These are phyloP conservation scores for Verticillium tricorpus DNA, from an alignment of 2,329 filamentous ascomycete species.

Conservation along the genomic window DNA sequence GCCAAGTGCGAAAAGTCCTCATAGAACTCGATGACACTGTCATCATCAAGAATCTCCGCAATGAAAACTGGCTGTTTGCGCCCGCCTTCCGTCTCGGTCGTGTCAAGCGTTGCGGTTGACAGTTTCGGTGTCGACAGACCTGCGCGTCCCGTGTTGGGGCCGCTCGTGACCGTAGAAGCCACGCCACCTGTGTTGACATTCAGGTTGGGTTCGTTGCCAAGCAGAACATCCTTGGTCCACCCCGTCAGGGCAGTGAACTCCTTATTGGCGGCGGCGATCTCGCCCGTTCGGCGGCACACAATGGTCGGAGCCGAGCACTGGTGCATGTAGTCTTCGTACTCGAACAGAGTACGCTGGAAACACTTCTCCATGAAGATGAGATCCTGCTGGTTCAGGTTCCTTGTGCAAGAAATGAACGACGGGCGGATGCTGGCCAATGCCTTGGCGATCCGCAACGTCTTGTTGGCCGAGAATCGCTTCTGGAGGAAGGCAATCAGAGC, in stretches of 20 bases:
- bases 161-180: constrained; percentile 36
- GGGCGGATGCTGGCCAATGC: constrained; percentile 85
- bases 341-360: constrained; percentile 86
- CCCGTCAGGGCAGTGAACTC: constrained; percentile 95
- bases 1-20: constrained; percentile 91
- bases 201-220: constrained; percentile 81
- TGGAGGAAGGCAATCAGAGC: constrained; percentile 77
- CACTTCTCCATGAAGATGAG: constrained; percentile 97
- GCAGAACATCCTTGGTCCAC: constrained; percentile 84
- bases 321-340: constrained; percentile 90
- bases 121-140: constrained; percentile 49
- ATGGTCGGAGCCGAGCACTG: constrained; percentile 86
- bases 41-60: constrained; percentile 88
- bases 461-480: constrained; percentile 70
- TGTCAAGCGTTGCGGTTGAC: constrained; percentile 37
- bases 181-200: constrained; percentile 73
- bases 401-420: constrained; percentile 87
- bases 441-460: constrained; percentile 78
- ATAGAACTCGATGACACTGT: constrained; percentile 90
- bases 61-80: constrained; percentile 78
- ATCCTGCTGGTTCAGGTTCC: constrained; percentile 82
- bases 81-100: constrained; percentile 34
- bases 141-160: constrained; percentile 34
- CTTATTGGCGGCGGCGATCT: constrained; percentile 92
- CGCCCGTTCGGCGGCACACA: constrained; percentile 85